These are phyloP conservation scores for Coemansia sp. DNA, from an alignment of 192 early-diverging fungal genomes.

Conservation along the genomic window DNA sequence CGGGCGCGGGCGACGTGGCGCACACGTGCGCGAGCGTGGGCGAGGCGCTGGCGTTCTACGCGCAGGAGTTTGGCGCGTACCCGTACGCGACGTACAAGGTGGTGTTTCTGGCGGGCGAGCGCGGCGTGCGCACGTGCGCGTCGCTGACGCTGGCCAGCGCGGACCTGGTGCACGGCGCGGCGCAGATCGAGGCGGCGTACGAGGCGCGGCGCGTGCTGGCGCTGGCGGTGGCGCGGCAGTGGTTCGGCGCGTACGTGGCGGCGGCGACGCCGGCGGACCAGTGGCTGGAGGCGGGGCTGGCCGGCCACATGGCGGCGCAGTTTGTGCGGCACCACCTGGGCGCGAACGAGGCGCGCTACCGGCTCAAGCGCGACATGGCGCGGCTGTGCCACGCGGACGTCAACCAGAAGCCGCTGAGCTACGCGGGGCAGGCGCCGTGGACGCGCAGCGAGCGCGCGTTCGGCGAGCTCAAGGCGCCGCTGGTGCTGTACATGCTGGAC, in stretches of 20 bases:
- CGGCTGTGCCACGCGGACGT: slow-evolving; percentile 78
- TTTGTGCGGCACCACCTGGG: slow-evolving; percentile 82
- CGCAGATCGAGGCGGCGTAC: slow-evolving; percentile 85
- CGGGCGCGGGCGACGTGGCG: slow-evolving; percentile 57
- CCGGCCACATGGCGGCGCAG: slow-evolving; percentile 67
- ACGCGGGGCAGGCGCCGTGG: slow-evolving; percentile 54
- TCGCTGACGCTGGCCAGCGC: slow-evolving; percentile 73
- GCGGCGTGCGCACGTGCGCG: slow-evolving; percentile 65
- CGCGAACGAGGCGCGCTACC: slow-evolving; percentile 81
- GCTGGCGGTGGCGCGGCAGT: slow-evolving; percentile 78
- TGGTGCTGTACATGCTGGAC: slow-evolving; percentile 93
- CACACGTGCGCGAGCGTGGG: slow-evolving; percentile 60
- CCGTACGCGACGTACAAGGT: slow-evolving; percentile 82
- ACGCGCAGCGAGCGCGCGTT: slow-evolving; percentile 68
- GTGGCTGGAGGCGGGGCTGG: slow-evolving; percentile 84
- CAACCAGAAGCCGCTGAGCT: slow-evolving; percentile 81
- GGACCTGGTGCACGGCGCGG: slow-evolving; percentile 62
- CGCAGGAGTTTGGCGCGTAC: slow-evolving; percentile 84
- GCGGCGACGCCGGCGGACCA: slow-evolving; percentile 71
- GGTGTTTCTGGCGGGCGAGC: slow-evolving; percentile 81
- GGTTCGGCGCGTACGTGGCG: slow-evolving; percentile 88
- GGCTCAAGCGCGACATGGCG: slow-evolving; percentile 77
- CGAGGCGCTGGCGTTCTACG: slow-evolving; percentile 70
- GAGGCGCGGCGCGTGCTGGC: slow-evolving; percentile 70
- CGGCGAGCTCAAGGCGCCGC: slow-evolving; percentile 74